These are phyloP conservation scores for Myxozyma nipponensis DNA, from an alignment of 805 yeast genomes.

Conservation along the genomic window DNA sequence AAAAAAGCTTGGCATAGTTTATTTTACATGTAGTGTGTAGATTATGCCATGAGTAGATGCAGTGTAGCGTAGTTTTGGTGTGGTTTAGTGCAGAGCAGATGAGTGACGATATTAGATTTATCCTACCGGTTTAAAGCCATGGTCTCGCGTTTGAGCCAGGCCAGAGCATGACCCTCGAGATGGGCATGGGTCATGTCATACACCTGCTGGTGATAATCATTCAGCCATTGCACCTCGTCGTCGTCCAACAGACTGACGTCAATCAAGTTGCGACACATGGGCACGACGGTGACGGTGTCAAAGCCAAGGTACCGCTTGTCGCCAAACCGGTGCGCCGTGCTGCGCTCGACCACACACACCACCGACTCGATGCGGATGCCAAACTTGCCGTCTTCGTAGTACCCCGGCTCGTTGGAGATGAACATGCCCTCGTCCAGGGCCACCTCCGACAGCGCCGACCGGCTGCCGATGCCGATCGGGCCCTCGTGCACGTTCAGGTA, in stretches of 20 bases:
- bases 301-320: constrained; percentile 61
- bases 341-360: constrained; percentile 49
- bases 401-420: constrained; percentile 92
- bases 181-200: constrained; percentile 50
- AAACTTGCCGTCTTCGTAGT: constrained; percentile 79
- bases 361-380: constrained; percentile 91
- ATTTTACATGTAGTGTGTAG: too few relatives aligned
- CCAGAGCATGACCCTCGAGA: constrained; percentile 54
- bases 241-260: constrained; percentile 52
- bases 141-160: constrained; percentile 73
- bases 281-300: constrained; percentile 79
- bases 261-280: constrained; percentile 75
- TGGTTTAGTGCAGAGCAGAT: too few relatives aligned
- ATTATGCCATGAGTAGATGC: too few relatives aligned
- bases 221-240: constrained; percentile 66
- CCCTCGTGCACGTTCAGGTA: constrained; percentile 92
- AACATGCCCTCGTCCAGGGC: constrained; percentile 65
- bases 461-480: constrained; percentile 74
- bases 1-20: too few relatives aligned
- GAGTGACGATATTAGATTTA: too few relatives aligned
- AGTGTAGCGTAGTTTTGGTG: too few relatives aligned
- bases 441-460: constrained; percentile 44
- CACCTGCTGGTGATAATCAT: constrained; percentile 58
- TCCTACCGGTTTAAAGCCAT: too few relatives aligned
- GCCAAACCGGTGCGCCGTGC: constrained; percentile 46